Evolutionary conservation across 164 flowering plant species (phyloP), one percentile per base, ranked within the genome.

Genomic region (Vitis rotundifolia): DNA sequence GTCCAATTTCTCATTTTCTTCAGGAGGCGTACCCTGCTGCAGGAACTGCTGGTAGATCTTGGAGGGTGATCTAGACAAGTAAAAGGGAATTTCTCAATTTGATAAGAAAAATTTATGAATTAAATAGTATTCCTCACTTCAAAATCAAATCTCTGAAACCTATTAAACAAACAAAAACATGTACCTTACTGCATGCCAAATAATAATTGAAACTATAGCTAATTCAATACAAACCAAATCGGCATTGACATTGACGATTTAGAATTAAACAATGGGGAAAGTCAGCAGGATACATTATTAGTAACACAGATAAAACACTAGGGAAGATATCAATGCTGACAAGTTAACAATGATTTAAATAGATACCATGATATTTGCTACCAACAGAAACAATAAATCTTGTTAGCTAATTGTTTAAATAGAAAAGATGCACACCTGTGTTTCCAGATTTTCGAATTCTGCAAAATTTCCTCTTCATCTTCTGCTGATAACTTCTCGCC

Each of bases 381-480:
- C 31, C 37, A 12, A 28, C 14, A 56, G 49, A 29, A 59, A 48
- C 31, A 68, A 5, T 49, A 65, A 49, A 65, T 18, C 49, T 28
- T n/a, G 19, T 47, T 54, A 47, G 29, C 8, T 2, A 9, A 16
- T 61, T 55, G 18, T 37, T 6, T 47, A 48, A 5, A 5, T 8
- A 37, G n/a, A 55, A 66, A 11, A 53, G 48, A 50, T 18, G 61
- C 73, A 62, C 82, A 92, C 98, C 97, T 91, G 86, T 67, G 85
- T 66, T 80, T 94, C 98, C 79, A 92, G 80, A 79, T 86, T 84
- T 71, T 92, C 99, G 76, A 92, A 91, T 77, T 95, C 99, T 66
- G 95, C 94, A 95, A 77, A 68, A 95, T 82, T 48, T 91, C 94
- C 77, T 95, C 98, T 78, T 95, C 99, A 71, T 95, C 99, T 81